Evolutionary conservation across 2,329 filamentous ascomycete genomes (phyloP).

Genomic region (Diaporthe caulivora): DNA sequence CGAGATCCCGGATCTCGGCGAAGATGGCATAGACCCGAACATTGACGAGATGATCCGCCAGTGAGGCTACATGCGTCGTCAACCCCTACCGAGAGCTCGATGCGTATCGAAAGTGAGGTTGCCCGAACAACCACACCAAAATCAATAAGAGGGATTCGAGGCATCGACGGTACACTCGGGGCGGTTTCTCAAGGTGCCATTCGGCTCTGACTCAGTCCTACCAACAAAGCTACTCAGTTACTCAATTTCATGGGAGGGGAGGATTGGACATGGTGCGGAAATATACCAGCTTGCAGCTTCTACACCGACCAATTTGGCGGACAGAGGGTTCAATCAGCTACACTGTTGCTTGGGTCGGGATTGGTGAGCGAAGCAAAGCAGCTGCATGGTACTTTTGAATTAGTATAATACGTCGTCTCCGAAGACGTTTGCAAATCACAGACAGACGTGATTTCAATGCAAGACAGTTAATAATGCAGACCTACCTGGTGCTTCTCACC

Average conservation of each 20-base stretch:
- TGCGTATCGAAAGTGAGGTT: background rate
- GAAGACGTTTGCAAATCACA: background rate
- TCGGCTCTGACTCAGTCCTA: background rate
- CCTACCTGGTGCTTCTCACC: background rate
- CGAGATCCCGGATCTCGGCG: slow-evolving; percentile 67
- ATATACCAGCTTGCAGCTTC: background rate
- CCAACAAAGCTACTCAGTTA: background rate
- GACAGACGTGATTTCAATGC: background rate
- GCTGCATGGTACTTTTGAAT: background rate
- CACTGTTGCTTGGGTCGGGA: background rate
- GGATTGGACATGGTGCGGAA: background rate
- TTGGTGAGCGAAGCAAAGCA: background rate
- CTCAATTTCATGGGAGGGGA: background rate
- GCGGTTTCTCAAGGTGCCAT: background rate
- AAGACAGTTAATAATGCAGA: background rate
- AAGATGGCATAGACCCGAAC: slow-evolving; percentile 67
- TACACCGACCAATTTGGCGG: background rate
- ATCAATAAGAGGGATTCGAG: background rate
- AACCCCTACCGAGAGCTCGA: background rate
- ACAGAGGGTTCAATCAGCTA: background rate
- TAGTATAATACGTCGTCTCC: slow-evolving; percentile 1
- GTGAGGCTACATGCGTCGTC: background rate
- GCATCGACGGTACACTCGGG: background rate
- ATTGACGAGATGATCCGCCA: slow-evolving; percentile 65
- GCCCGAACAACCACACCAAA: background rate